A percentile compares a stretch with the other conserved stretches of the same genome.
Evolutionary conservation across 176 grass and related monocot species (phyloP).

Genomic region (Eragrostis curvula): DNA sequence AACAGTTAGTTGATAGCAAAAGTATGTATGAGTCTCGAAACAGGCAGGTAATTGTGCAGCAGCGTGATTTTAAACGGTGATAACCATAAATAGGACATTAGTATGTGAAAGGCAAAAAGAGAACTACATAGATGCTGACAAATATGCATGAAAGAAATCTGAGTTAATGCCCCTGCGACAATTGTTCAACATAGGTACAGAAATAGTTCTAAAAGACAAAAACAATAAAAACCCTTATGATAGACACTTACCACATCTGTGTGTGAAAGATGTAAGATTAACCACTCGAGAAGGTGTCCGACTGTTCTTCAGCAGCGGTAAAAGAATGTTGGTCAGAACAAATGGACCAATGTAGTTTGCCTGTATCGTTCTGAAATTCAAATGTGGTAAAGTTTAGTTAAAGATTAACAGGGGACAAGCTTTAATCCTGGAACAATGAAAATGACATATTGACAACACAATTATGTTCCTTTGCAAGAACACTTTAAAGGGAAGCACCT

Average conservation of each 20-base stretch:
- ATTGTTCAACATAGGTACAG: neutral
- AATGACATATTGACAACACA: constrained; percentile 3
- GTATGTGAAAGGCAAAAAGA: neutral
- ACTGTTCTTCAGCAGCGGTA: constrained; percentile 89
- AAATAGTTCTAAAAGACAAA: neutral
- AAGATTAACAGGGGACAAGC: neutral
- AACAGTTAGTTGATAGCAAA: neutral
- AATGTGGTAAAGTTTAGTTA: constrained; percentile 21
- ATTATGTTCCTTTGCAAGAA: neutral
- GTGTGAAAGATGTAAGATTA: constrained; percentile 95
- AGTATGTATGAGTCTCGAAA: neutral
- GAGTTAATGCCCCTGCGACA: neutral
- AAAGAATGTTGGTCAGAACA: constrained; percentile 68
- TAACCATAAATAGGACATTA: neutral
- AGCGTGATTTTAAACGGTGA: constrained; percentile 4
- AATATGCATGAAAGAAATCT: constrained; percentile 2
- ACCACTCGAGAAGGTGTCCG: constrained; percentile 64
- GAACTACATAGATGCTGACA: neutral
- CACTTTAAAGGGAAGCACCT: constrained; percentile 42
- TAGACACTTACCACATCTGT: constrained; percentile 75
- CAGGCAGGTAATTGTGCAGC: neutral
- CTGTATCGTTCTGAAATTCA: constrained; percentile 73
- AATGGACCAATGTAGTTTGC: constrained; percentile 93
- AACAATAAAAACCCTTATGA: neutral
- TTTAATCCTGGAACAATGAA: constrained; percentile 9